A percentile compares a stretch with the other conserved stretches of the same genome.
Evolutionary conservation across 2,329 filamentous ascomycete species (phyloP).

Genomic region (Plenodomus biglobosus): DNA sequence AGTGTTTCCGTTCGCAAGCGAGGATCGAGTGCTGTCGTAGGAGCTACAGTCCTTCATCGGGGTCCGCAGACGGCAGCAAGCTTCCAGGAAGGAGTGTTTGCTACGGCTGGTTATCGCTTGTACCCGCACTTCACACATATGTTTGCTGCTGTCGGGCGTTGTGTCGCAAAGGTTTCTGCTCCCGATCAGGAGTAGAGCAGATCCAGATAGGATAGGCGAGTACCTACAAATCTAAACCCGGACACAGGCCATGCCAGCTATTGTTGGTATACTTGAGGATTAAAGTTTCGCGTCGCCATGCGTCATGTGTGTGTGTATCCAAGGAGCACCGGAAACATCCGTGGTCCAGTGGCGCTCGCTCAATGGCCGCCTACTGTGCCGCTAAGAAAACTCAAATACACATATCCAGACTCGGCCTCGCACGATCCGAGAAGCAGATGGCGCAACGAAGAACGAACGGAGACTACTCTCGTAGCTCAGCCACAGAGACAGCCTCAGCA

Average conservation of each 20-base stretch:
- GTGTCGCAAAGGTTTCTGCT: not conserved
- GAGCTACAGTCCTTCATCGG: not conserved
- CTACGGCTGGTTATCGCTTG: not conserved
- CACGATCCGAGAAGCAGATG: not conserved
- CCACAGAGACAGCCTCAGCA: not conserved
- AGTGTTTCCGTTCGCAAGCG: not conserved
- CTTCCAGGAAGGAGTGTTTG: not conserved
- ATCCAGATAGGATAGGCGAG: not conserved
- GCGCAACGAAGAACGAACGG: constrained; percentile 9
- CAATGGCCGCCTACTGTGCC: constrained; percentile 9
- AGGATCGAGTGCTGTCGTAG: not conserved
- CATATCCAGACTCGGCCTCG: not conserved
- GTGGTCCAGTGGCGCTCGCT: constrained; percentile 12
- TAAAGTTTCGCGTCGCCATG: not conserved
- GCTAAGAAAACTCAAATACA: constrained; percentile 13
- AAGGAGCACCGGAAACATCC: not conserved
- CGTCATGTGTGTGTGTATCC: constrained; percentile 27
- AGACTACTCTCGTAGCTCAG: not conserved
- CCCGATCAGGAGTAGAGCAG: not conserved
- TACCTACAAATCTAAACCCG: not conserved
- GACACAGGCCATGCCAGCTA: not conserved
- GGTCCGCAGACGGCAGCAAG: not conserved
- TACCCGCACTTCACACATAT: constrained; percentile 10
- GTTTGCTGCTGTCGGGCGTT: constrained; percentile 4
- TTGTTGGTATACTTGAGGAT: not conserved